Conservation (phyloP, 176 grass and related monocot species). For the Phragmites australis region DNA sequence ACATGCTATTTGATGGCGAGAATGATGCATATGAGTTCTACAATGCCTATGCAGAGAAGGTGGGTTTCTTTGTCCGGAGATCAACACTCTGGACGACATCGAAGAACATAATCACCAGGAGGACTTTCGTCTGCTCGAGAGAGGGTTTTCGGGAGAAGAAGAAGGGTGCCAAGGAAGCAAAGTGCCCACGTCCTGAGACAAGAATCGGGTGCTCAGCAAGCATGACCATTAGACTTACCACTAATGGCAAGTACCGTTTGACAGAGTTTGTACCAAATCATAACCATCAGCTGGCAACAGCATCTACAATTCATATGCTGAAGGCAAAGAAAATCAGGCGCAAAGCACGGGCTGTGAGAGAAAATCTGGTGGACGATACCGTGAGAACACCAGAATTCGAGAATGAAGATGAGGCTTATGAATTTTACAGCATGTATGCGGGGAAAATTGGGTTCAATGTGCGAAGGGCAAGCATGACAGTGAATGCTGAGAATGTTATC, state of each 20-base stretch:
- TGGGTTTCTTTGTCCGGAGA: constrained; percentile 86
- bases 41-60: constrained; percentile 74
- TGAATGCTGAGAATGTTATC: constrained; percentile 74
- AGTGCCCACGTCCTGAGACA: constrained; percentile 82
- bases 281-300: constrained; percentile 77
- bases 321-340: constrained; percentile 76
- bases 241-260: constrained; percentile 87
- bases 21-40: constrained; percentile 88
- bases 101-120: constrained; percentile 90
- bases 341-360: constrained; percentile 73
- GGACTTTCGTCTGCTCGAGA: constrained; percentile 88
- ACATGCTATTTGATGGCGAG: constrained; percentile 74
- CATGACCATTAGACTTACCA: constrained; percentile 84
- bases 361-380: constrained; percentile 74
- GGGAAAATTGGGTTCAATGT: constrained; percentile 84
- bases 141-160: constrained; percentile 95
- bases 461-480: constrained; percentile 88
- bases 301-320: constrained; percentile 71
- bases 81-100: constrained; percentile 95
- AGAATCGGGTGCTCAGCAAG: constrained; percentile 81
- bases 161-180: constrained; percentile 85
- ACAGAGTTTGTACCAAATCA: constrained; percentile 77
- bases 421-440: constrained; percentile 91
- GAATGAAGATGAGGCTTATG: constrained; percentile 86
- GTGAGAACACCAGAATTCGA: constrained; percentile 78